phyloP scores from a whole-genome alignment of 208 protist species.

The Trypanosoma brucei region DNA sequence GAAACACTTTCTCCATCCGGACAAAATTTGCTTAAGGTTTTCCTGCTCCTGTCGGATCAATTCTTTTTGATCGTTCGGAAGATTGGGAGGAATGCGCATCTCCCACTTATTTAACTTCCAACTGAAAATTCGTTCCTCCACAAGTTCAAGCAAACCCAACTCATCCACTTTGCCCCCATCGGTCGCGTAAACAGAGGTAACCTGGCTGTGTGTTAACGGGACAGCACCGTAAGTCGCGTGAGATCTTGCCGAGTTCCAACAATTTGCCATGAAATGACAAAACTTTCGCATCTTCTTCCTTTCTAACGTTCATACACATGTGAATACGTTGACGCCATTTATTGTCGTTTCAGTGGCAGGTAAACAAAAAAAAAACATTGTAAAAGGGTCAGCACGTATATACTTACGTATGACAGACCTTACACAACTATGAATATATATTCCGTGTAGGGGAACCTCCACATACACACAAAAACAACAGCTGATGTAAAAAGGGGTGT shows the following conservation, averaged over 20 bases:
- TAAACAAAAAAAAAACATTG: no score
- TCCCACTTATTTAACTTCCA: slow-evolving; percentile 88
- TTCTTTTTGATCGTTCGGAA: slow-evolving; percentile 43
- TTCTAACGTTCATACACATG: slow-evolving; percentile 8
- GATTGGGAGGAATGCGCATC: slow-evolving; percentile 62
- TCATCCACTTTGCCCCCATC: slow-evolving; percentile 13
- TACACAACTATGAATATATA: no score
- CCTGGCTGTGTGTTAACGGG: slow-evolving; percentile 42
- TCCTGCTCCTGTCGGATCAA: slow-evolving; percentile 56
- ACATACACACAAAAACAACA: no score
- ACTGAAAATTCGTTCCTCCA: slow-evolving; percentile 43
- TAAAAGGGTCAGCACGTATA: no score
- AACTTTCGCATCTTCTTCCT: slow-evolving; percentile 11
- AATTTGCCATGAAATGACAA: not conserved
- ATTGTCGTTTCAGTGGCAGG: no score
- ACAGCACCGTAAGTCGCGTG: slow-evolving; percentile 52
- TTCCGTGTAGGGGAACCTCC: no score
- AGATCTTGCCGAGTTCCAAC: slow-evolving; percentile 18
- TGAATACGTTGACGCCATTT: not conserved
- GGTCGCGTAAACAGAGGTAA: slow-evolving; percentile 25
- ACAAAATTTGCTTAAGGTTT: slow-evolving; percentile 51
- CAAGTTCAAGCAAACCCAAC: slow-evolving; percentile 45
- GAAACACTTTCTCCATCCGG: slow-evolving; percentile 37
- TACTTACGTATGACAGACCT: no score
- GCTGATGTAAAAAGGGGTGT: no score